Evolutionary conservation across 257 asterid genomes (phyloP).

Genomic region (Ballota nigra): DNA sequence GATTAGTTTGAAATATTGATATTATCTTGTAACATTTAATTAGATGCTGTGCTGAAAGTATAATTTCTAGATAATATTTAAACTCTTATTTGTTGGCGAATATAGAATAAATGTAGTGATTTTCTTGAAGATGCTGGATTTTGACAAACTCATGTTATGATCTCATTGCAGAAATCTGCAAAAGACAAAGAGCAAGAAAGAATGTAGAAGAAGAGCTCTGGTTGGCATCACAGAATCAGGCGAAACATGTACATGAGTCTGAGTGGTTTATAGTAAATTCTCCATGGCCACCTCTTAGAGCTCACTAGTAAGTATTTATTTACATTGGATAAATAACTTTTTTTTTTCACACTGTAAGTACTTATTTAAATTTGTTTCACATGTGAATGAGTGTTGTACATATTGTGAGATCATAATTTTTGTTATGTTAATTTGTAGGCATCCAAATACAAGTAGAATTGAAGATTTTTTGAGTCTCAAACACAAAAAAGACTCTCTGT

Average conservation of each 20-base stretch:
- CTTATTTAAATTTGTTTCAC: too few relatives aligned
- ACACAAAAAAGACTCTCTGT: too few relatives aligned
- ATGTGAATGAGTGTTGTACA: too few relatives aligned
- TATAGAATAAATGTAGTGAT: neutral
- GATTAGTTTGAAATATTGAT: neutral
- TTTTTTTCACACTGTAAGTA: too few relatives aligned
- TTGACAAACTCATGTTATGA: constrained; percentile 7
- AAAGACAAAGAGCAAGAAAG: constrained; percentile 49
- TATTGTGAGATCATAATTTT: too few relatives aligned
- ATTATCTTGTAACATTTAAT: neutral
- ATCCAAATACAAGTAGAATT: too few relatives aligned
- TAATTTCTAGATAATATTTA: neutral
- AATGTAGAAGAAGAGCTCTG: constrained; percentile 42
- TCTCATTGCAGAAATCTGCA: constrained; percentile 50
- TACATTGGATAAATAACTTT: too few relatives aligned
- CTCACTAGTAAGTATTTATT: too few relatives aligned
- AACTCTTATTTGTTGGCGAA: neutral
- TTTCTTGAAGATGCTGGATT: constrained; percentile 26
- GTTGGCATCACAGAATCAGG: constrained; percentile 57
- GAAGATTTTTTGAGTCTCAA: too few relatives aligned
- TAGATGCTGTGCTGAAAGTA: constrained; percentile 1
- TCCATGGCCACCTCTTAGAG: too few relatives aligned
- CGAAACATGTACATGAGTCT: constrained; percentile 45
- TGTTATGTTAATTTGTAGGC: too few relatives aligned
- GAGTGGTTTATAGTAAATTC: constrained; percentile 70